Evolutionary conservation across 176 grass and related monocot species (phyloP), one percentile per base, ranked within the genome.

Genomic region (Coix lacrymajobi): DNA sequence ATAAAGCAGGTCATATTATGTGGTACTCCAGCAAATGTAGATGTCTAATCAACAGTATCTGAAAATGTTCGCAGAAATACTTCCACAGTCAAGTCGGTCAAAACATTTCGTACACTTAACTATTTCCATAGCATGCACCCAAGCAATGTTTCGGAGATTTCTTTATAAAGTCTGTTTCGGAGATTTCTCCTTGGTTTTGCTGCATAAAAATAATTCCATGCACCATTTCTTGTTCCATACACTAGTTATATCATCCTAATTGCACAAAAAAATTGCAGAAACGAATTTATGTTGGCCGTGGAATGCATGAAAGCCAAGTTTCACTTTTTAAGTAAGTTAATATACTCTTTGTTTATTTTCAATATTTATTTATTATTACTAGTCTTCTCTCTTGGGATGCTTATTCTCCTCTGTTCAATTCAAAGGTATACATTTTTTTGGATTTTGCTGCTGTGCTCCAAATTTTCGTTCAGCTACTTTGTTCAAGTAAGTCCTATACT

Each of bases 241-340:
- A 77, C 49, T 44, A 44, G 20, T 36, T 28, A 58, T 66, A 34
- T 39, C 66, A 65, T 37, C 16, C 37, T 84, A 69, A 88, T 63
- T 58, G 8, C 61, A 77, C 43, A 62, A 72, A 75, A 75, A 62
- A 62, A 15, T 45, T 66, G 79, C 84, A 98, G 96, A 94, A 91
- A 86, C 85, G 96, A 76, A 95, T 98, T 91, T 98, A 93, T 71
- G 92, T 98, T 91, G 92, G 96, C n/a, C 92, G 96, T 80, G 96
- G 92, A 46, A 98, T 98, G 96, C 96, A 98, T 68, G 96, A 98
- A 89, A 98, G 89, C 78, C 89, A 93, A 54, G 72, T 88, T 89
- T 61, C 88, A 80, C 90, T 98, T 86, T 86, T 98, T 81, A 98
- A 93, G 96, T 98, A 89, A 90, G 96, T 91, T 85, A 43, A 29